Base-by-base conservation (phyloP, 169 alveolate species). In the Plasmodium relictum region DNA sequence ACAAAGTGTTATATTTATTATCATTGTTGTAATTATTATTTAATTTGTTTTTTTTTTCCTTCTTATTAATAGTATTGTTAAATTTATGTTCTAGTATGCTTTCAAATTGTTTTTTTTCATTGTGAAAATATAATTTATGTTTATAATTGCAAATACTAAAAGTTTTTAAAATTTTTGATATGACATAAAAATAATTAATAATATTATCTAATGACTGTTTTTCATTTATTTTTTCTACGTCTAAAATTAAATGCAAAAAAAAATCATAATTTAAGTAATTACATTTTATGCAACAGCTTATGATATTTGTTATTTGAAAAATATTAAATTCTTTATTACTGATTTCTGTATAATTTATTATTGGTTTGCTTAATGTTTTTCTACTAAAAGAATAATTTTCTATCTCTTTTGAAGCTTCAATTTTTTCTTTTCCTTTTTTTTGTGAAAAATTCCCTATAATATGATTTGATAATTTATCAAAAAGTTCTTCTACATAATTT, bases 281-380 rank as follows among this genome's bases (percentile, higher is more conserved):
- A 8, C 78, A 63, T n/a, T 63, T 65, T 45, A 76, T 5, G 65
- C 78, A 76, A 31, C 70, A 37, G 45, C 45, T 76, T 63, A 76
- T 62, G 24, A 76, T 76, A 56, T 62, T 76, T 24, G 89, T 76
- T 63, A 68, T 31, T 63, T 76, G 89, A 68, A 76, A 76, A 41
- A 76, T 31, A 22, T 76, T 76, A 52, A 76, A 76, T 22, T n/a
- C 62, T 45, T 63, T 10, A 70, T 48, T 26, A 39, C 39, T 66
- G 6, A 18, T 66, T 41, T 41, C 14, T 7, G 8, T 59, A 59
- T 20, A 7, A 18, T 18, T 8, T 18, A 18, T 59, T n/a, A 3
- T 16, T 59, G 39, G 39, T 16, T 6, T 59, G 0, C 6, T 0
- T 20, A 5, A 20, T 3, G 20, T 20, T 44, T 24, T 69, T 26